Evolutionary conservation across 345 rosid genomes (phyloP), one percentile per base, ranked within the genome.

Genomic region (Limnanthes douglasii): DNA sequence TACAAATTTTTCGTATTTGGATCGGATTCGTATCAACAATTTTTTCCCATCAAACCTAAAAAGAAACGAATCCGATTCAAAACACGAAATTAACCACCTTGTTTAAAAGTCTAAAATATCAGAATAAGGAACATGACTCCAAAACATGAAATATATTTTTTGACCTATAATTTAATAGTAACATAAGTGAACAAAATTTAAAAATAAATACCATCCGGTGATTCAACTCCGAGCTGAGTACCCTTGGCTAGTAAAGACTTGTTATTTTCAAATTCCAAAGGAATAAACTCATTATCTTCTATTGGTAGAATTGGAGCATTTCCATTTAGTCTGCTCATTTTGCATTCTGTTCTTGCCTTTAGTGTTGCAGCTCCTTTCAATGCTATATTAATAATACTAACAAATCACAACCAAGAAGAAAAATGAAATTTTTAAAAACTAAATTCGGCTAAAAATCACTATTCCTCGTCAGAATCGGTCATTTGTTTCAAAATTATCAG

Each of bases 281-380:
- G 64, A 12, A 53, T 18, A 22, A 76, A 61, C 38, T 53, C 43
- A 3, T 35, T 63, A 36, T 72, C 75, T 50, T 76, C 73, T 2
- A 90, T 68, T 13, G 95, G 92, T 8, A 79, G 81, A 9, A 80
- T 57, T 0, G 85, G 82, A 0, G 63, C 63, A 21, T 56, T 60
- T 1, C 76, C 80, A 15, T 64, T 74, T 34, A 70, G 18, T 49
- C 50, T 59, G 52, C 62, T 79, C 14, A 44, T 57, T 46, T 64
- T 77, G 66, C 73, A 79, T 50, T 75, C 75, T 51, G 70, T 51
- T 62, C 95, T 79, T 41, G 94, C 86, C 55, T 80, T 70, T 3
- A 90, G 66, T 2, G 86, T 84, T 2, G 61, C 82, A 8, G 94
- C 98, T 39, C 98, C 95, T 70, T 51, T 77, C 32, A 84, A 39